phyloP scores from a whole-genome alignment of 805 yeast species.

The Cyberlindnera maritima region DNA sequence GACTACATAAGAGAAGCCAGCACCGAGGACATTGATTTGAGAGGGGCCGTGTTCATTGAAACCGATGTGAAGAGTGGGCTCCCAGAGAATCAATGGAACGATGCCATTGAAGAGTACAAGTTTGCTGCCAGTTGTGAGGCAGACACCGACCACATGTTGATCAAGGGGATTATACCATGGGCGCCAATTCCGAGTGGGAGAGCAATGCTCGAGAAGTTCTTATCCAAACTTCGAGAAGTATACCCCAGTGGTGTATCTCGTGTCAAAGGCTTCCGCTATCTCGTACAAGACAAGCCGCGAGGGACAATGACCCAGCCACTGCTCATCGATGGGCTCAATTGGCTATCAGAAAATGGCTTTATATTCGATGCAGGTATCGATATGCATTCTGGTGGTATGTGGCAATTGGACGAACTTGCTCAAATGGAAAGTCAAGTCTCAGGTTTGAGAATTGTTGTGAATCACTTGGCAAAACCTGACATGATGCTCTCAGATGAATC shows the following conservation, averaged over 20 bases:
- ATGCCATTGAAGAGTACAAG: slow-evolving; percentile 16
- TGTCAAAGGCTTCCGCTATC: slow-evolving; percentile 41
- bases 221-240: slow-evolving; percentile 6
- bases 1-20: slow-evolving; percentile 6
- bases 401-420: slow-evolving; percentile 40
- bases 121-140: slow-evolving; percentile 6
- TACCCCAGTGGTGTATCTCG: slow-evolving; percentile 5
- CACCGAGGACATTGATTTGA: not conserved
- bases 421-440: slow-evolving; percentile 29
- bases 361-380: slow-evolving; percentile 45
- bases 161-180: slow-evolving; percentile 41
- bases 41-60: slow-evolving; percentile 20
- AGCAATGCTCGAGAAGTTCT: slow-evolving; percentile 18
- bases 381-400: slow-evolving; percentile 34
- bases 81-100: slow-evolving; percentile 13
- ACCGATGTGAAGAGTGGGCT: slow-evolving; percentile 18
- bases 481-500: slow-evolving; percentile 15
- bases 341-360: slow-evolving; percentile 30
- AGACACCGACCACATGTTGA: not conserved
- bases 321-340: slow-evolving; percentile 34
- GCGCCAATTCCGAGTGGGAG: slow-evolving; percentile 40
- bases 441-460: slow-evolving; percentile 33
- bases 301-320: slow-evolving; percentile 31
- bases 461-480: slow-evolving; percentile 44
- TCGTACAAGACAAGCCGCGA: slow-evolving; percentile 41